Conservation (phyloP, 768 basidiomycete genomes). For the Asterophora lycoperdoides region DNA sequence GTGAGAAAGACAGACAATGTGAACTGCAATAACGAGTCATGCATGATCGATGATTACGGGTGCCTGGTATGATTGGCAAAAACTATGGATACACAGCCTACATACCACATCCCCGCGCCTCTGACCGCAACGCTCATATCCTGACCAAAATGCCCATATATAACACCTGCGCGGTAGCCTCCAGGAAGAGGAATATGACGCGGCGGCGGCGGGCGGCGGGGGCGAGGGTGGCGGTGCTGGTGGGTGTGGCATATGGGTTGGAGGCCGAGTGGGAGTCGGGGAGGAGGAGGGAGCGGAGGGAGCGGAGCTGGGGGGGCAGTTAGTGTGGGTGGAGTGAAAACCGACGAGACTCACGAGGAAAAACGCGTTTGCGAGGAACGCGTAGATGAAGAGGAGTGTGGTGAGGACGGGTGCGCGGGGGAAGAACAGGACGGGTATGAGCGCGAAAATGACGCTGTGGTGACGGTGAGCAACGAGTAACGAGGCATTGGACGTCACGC, state of each 20-base stretch:
- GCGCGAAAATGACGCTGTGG: conserved; percentile 76
- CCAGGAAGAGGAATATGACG: conserved; percentile 84
- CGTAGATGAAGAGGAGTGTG: conserved; percentile 73
- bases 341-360: conserved; percentile 9
- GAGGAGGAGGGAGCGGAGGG: conserved; percentile 49
- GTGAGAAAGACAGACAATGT: too few relatives aligned
- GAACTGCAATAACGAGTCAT: too few relatives aligned
- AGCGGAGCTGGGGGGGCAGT: conserved; percentile 8
- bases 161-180: conserved; percentile 75
- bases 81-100: too few relatives aligned
- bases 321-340: background rate
- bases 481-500: too few relatives aligned
- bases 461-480: too few relatives aligned
- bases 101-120: too few relatives aligned
- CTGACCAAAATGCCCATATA: conserved; percentile 80
- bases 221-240: conserved; percentile 58
- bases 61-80: too few relatives aligned
- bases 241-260: conserved; percentile 37
- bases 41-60: too few relatives aligned
- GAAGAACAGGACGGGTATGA: conserved; percentile 63
- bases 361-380: conserved; percentile 85
- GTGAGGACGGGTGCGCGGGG: conserved; percentile 60
- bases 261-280: conserved; percentile 63
- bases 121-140: too few relatives aligned
- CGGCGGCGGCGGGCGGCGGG: conserved; percentile 78